Conservation (phyloP, 2,329 filamentous ascomycete genomes). For the Cladophialophora immunda region DNA sequence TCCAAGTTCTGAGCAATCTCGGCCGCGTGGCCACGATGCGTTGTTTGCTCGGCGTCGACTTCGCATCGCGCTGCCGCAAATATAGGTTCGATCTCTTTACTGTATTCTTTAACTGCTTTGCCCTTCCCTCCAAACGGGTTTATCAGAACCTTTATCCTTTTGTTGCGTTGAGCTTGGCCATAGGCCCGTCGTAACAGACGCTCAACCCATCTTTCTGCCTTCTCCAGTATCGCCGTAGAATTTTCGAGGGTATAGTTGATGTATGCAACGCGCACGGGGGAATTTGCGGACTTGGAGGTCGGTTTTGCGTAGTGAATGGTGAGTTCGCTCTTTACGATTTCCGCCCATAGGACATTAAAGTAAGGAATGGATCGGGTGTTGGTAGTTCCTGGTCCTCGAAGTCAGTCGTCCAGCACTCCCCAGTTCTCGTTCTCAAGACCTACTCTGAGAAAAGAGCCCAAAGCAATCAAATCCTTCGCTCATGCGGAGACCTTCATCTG, state of each 20-base stretch:
- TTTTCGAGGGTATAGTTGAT: constrained; percentile 69
- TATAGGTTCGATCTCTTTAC: constrained; percentile 78
- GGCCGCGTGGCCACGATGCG: constrained; percentile 76
- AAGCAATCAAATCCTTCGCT: constrained; percentile 60
- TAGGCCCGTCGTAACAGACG: constrained; percentile 76
- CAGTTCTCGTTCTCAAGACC: constrained; percentile 27
- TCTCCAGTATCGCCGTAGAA: constrained; percentile 57
- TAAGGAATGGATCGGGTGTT: constrained; percentile 72
- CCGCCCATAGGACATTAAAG: constrained; percentile 86
- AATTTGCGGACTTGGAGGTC: constrained; percentile 57
- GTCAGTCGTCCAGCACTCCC: constrained; percentile 11
- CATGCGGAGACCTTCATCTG: constrained; percentile 35
- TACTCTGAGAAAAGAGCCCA: constrained; percentile 63
- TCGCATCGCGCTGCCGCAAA: constrained; percentile 81
- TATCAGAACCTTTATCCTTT: constrained; percentile 85
- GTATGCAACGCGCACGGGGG: constrained; percentile 66
- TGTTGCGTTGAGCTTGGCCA: constrained; percentile 70
- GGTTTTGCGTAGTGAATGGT: constrained; percentile 76
- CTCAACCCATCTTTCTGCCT: constrained; percentile 64
- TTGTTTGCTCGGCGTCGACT: constrained; percentile 77
- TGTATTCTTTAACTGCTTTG: constrained; percentile 75
- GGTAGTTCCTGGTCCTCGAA: constrained; percentile 51
- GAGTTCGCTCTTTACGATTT: constrained; percentile 67
- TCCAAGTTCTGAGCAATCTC: constrained; percentile 80
- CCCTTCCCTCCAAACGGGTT: constrained; percentile 93